Percentiles rank a stretch among this genome's conserved stretches.
These are phyloP conservation scores for Saturnispora halmiae DNA, from an alignment of 805 yeast species.

Conservation along the genomic window DNA sequence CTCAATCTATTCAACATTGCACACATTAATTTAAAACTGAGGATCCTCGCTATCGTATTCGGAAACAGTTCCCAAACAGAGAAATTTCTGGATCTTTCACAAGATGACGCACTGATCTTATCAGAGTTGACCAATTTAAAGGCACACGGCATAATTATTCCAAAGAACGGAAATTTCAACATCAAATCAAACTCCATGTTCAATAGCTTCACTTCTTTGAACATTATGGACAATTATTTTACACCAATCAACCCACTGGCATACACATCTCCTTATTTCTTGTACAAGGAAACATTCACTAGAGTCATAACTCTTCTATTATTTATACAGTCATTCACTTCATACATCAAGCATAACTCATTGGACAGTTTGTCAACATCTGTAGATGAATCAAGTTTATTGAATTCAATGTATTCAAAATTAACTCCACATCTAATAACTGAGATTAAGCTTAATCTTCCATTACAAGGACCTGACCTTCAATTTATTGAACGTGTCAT, in stretches of 20 bases:
- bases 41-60: neutral
- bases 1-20: neutral
- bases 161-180: neutral
- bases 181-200: neutral
- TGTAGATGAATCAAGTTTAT: neutral
- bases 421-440: neutral
- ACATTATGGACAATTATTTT: neutral
- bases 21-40: slow-evolving; percentile 5
- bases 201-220: neutral
- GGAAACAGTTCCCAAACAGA: neutral
- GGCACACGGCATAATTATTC: slow-evolving; percentile 1
- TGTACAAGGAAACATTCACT: slow-evolving; percentile 1
- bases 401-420: neutral
- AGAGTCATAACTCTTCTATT: slow-evolving; percentile 9
- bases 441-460: neutral
- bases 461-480: neutral
- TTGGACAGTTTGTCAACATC: neutral
- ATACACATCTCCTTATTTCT: neutral
- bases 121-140: slow-evolving; percentile 5
- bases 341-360: neutral
- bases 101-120: slow-evolving; percentile 2
- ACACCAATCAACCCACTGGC: neutral
- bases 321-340: slow-evolving; percentile 6
- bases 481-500: slow-evolving; percentile 1
- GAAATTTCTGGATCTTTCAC: neutral